Base-by-base conservation (phyloP, 805 yeast species). In the Clavispora carvajalis region DNA sequence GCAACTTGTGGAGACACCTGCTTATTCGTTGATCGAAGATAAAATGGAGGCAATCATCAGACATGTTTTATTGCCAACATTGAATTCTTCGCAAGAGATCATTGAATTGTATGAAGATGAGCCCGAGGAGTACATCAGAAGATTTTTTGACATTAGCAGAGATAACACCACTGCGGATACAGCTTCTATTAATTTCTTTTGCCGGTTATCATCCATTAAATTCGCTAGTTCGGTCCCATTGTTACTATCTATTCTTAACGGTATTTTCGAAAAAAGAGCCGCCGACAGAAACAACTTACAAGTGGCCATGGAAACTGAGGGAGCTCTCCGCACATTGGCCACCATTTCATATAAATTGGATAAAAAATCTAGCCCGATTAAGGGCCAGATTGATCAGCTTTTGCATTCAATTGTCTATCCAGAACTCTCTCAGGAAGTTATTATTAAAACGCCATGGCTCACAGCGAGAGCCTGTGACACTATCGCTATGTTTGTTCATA, bases 101-200 rank as follows among this genome's bases (percentile, higher is more conserved):
- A 53, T 69, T 25, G 74, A 68, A 45, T 52, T 69, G 38, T 69
- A 67, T 43, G 72, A 69, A 48, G 73, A 67, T 44, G 74, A 69
- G 33, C 67, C 72, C 5, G 74, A 69, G 33, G 75, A 69, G 45
- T 69, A 69, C 44, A 59, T 67, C 42, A 58, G 74, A 53, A 53
- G 73, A 40, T 69, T 56, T 41, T 69, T 68, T 43, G 73, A 69
- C 58, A 64, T 79, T 33, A 69, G 67, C 48, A 61, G 73, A 41
- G 79, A 73, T 41, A 60, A 62, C 23, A 70, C 67, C 28, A 72
- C 73, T 23, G 65, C 79, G 4, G 79, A 74, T 46, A 66, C 69
- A 25, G 79, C 79, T 1, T 67, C 78, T 6, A 65, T 69, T 37
- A 71, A 72, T 53, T 74, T 76, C 43, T 48, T 72, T 25, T 70